These are phyloP conservation scores for Inonotus hispidus DNA, from an alignment of 1,284 basidiomycete species.

Conservation along the genomic window DNA sequence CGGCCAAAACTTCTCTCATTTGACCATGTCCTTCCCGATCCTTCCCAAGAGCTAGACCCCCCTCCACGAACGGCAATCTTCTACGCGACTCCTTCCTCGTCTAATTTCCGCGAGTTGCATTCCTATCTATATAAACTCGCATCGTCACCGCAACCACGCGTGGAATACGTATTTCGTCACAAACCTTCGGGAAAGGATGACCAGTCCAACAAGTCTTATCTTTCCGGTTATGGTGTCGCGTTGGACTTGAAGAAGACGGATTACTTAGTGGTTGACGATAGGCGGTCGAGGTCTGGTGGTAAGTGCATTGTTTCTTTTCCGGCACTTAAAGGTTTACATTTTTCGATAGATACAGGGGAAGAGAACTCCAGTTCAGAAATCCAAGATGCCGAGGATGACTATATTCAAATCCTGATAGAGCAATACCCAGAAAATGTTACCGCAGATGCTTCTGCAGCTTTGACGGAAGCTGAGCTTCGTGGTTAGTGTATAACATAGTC, in stretches of 20 bases:
- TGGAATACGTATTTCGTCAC: conserved; percentile 76
- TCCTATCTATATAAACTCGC: conserved; percentile 52
- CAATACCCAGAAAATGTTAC: conserved; percentile 48
- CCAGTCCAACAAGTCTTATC: conserved; percentile 33
- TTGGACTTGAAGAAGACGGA: conserved; percentile 97
- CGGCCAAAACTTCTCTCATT: conserved; percentile 56
- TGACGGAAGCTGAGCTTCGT: conserved; percentile 59
- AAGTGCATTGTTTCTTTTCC: not conserved
- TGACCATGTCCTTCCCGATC: conserved; percentile 60
- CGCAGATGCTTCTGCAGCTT: conserved; percentile 47
- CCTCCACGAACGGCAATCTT: conserved; percentile 63
- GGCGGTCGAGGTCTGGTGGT: conserved; percentile 35
- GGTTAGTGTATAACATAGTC: conserved; percentile 31
- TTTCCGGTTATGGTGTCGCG: conserved; percentile 88
- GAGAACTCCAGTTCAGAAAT: conserved; percentile 25
- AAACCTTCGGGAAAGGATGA: conserved; percentile 37
- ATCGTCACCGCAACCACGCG: conserved; percentile 35
- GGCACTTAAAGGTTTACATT: not conserved
- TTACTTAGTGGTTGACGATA: conserved; percentile 90
- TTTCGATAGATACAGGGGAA: conserved; percentile 18
- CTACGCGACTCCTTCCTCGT: conserved; percentile 57
- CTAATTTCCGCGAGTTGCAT: conserved; percentile 66
- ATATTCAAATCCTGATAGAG: conserved; percentile 46
- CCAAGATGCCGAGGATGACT: conserved; percentile 32
- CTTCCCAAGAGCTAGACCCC: conserved; percentile 32